These are phyloP conservation scores for Hypoxylon fragiforme DNA, from an alignment of 495 filamentous ascomycete genomes.

Conservation along the genomic window DNA sequence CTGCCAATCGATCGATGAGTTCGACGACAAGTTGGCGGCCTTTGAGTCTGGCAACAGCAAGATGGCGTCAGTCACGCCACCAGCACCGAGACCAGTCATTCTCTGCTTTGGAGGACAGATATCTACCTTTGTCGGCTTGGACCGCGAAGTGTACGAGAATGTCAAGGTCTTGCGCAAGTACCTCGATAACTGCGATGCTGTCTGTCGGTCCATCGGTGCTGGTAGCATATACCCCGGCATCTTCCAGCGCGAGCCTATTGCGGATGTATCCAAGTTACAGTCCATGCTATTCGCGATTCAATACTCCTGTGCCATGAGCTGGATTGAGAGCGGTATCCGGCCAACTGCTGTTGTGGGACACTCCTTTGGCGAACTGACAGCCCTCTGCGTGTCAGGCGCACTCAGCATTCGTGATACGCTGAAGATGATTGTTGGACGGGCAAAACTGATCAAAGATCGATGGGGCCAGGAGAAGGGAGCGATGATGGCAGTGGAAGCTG, in stretches of 20 bases:
- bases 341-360: constrained; percentile 51
- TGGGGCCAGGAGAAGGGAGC: constrained; percentile 49
- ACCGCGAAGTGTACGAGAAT: constrained; percentile 39
- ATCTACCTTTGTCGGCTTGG: constrained; percentile 45
- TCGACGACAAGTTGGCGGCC: constrained; percentile 34
- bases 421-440: constrained; percentile 45
- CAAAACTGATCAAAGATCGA: constrained; percentile 38
- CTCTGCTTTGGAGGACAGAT: constrained; percentile 58
- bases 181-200: constrained; percentile 43
- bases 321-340: constrained; percentile 45
- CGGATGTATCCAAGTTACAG: constrained; percentile 50
- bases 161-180: constrained; percentile 40
- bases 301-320: constrained; percentile 46
- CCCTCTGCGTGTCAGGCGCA: constrained; percentile 45
- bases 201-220: constrained; percentile 34
- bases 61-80: constrained; percentile 5
- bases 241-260: constrained; percentile 42
- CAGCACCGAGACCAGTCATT: constrained; percentile 40
- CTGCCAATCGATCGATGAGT: constrained; percentile 31
- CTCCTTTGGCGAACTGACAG: constrained; percentile 56
- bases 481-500: constrained; percentile 53
- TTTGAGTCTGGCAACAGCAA: not conserved
- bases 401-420: constrained; percentile 45
- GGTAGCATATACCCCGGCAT: constrained; percentile 51
- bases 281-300: constrained; percentile 48